phyloP scores from a whole-genome alignment of 2,329 filamentous ascomycete genomes.

The Zopfia rhizophila region DNA sequence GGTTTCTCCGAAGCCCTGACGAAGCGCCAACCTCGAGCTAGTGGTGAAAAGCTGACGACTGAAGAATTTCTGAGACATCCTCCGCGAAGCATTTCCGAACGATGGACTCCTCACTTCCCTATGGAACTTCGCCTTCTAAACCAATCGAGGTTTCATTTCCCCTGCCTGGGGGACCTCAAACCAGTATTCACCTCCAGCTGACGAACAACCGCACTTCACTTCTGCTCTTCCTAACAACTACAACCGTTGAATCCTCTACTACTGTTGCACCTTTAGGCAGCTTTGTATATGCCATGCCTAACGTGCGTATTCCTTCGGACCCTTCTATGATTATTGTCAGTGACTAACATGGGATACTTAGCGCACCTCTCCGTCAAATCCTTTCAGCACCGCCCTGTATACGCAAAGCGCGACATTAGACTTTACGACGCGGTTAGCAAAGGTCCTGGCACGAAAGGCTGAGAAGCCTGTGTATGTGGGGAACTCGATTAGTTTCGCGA shows the following conservation, averaged over 20 bases:
- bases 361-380: slow-evolving; percentile 61
- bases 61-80: slow-evolving; percentile 7
- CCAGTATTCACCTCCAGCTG: slow-evolving; percentile 69
- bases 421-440: slow-evolving; percentile 86
- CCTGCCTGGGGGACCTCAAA: slow-evolving; percentile 65
- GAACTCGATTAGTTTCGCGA: slow-evolving; percentile 82
- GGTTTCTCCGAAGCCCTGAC: no score
- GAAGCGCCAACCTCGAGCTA: no score
- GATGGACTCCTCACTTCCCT: slow-evolving; percentile 31
- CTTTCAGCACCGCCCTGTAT: slow-evolving; percentile 83
- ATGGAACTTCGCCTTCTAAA: slow-evolving; percentile 37
- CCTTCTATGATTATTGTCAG: slow-evolving; percentile 4
- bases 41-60: no score
- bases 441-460: slow-evolving; percentile 79
- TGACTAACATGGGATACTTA: slow-evolving; percentile 25
- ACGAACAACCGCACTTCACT: slow-evolving; percentile 63
- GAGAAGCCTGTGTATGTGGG: slow-evolving; percentile 86
- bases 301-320: slow-evolving; percentile 66
- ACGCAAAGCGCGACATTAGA: slow-evolving; percentile 80
- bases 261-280: slow-evolving; percentile 72
- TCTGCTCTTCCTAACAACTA: slow-evolving; percentile 67
- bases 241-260: slow-evolving; percentile 53
- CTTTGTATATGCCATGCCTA: slow-evolving; percentile 92
- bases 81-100: slow-evolving; percentile 8
- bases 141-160: slow-evolving; percentile 67